Base-by-base conservation (phyloP, 2,329 filamentous ascomycete genomes). In the Gliomastix tumulicola region DNA sequence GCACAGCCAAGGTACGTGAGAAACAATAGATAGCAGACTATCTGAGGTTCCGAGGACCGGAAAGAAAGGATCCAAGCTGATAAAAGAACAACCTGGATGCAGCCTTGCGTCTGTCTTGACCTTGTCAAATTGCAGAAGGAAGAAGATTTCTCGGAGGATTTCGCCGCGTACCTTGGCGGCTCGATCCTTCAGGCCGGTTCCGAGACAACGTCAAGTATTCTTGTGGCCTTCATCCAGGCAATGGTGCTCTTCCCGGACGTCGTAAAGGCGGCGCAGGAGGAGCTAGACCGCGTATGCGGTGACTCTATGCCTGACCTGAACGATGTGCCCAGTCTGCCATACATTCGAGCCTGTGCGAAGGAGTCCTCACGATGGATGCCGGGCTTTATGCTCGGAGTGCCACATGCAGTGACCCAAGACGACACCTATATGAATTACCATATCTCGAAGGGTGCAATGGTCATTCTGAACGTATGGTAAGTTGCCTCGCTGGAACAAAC, bases 291-390 rank as follows among this genome's bases (percentile, higher is more conserved):
- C 2, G 54, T 68, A 10, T 54, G 67, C 34, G 65, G 66, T 5
- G 47, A 61, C 30, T 52, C 66, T 3, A 34, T 65, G 5, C 68
- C 67, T 0, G 54, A 47, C n/a, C 55, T 61, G 44, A 50, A 60
- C 3, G 66, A 71, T 46, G 50, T 54, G 35, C 44, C 49, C 6
- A 45, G 59, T 12, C 49, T 71, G 5, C 68, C 63, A 0, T 72
- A 71, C 41, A 55, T 69, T n/a, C 51, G 59, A n/a, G 59, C 56
- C 21, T 54, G 61, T 16, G 51, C 70, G 33, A 70, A 71, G 37
- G 69, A 74, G 44, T 53, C 48, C 12, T 47, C 66, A 28, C 55
- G 69, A 6, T 72, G 68, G 66, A 62, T 66, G 48, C 64, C 68
- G 2, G 56, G 57, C 1, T 48, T 50, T 0, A 55, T 59, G 11